phyloP scores from a whole-genome alignment of 441 rosid species.

The Biscutella laevigata region DNA sequence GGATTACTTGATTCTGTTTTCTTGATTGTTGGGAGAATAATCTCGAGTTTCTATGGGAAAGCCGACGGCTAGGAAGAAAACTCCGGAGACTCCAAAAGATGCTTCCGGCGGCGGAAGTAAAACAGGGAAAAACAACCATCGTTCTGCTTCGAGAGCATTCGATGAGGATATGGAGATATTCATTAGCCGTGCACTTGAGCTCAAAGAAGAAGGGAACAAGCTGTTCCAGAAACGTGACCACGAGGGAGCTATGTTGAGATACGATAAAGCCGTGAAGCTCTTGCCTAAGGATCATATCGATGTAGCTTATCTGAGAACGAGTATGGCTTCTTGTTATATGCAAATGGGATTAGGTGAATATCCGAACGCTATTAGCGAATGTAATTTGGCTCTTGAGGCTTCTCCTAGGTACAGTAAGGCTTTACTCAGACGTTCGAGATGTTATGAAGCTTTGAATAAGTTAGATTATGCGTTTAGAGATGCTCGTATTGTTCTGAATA shows the following conservation, averaged over 20 bases:
- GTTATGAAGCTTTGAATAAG: conserved; percentile 77
- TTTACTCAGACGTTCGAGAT: conserved; percentile 62
- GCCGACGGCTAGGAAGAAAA: conserved; percentile 86
- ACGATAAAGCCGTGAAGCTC: conserved; percentile 80
- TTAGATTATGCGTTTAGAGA: conserved; percentile 83
- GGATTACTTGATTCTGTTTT: not conserved
- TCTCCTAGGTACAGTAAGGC: conserved; percentile 85
- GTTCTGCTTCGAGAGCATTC: conserved; percentile 50
- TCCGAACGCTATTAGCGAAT: conserved; percentile 80
- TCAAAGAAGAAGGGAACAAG: conserved; percentile 89
- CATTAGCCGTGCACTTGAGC: conserved; percentile 78
- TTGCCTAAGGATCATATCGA: conserved; percentile 71
- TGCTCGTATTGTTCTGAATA: conserved; percentile 55
- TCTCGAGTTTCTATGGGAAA: conserved; percentile 57
- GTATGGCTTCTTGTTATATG: conserved; percentile 91
- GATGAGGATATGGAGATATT: conserved; percentile 91
- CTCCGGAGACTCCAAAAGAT: conserved; percentile 29
- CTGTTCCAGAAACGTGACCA: conserved; percentile 72
- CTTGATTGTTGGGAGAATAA: not conserved
- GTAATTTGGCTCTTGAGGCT: conserved; percentile 71
- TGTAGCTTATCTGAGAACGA: conserved; percentile 61
- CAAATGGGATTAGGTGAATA: conserved; percentile 90
- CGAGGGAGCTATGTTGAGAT: conserved; percentile 89
- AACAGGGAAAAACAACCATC: conserved; percentile 38
- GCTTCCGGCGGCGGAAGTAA: conserved; percentile 27